Evolutionary conservation across 345 rosid genomes (phyloP).

Genomic region (Xanthoceras sorbifolium): DNA sequence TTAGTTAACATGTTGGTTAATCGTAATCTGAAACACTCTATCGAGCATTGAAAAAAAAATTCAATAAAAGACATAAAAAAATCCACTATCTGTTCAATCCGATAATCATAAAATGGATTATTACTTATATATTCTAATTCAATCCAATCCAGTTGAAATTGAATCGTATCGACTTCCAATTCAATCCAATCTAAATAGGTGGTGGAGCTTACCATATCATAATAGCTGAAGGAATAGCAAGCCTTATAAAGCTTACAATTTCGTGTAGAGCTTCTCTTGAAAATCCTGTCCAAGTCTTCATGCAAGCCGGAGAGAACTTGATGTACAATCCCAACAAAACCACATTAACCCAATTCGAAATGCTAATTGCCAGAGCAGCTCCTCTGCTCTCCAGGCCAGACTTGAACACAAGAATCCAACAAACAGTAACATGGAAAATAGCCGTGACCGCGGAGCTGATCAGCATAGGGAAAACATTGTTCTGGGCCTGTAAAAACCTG

Average conservation of each 20-base stretch:
- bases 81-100: no score
- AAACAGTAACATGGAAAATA: slow-evolving; percentile 36
- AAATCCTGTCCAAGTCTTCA: slow-evolving; percentile 52
- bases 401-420: slow-evolving; percentile 48
- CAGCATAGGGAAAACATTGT: slow-evolving; percentile 53
- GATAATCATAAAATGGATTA: no score
- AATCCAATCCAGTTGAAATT: no score
- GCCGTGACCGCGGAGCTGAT: slow-evolving; percentile 37
- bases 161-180: no score
- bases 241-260: slow-evolving; percentile 44
- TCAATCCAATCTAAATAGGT: neutral
- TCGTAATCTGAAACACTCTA: no score
- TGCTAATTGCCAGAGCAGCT: slow-evolving; percentile 42
- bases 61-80: no score
- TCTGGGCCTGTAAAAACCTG: slow-evolving; percentile 64
- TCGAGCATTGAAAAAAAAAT: no score
- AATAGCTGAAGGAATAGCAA: slow-evolving; percentile 57
- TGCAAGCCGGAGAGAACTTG: slow-evolving; percentile 36
- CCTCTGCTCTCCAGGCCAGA: slow-evolving; percentile 43
- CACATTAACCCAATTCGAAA: slow-evolving; percentile 51
- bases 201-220: slow-evolving; percentile 49
- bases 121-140: no score
- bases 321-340: slow-evolving; percentile 38
- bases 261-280: slow-evolving; percentile 42
- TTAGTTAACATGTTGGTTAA: no score